Base-by-base conservation (phyloP, 1,139 yeast genomes). In the Candida pseudoviswanathii region DNA sequence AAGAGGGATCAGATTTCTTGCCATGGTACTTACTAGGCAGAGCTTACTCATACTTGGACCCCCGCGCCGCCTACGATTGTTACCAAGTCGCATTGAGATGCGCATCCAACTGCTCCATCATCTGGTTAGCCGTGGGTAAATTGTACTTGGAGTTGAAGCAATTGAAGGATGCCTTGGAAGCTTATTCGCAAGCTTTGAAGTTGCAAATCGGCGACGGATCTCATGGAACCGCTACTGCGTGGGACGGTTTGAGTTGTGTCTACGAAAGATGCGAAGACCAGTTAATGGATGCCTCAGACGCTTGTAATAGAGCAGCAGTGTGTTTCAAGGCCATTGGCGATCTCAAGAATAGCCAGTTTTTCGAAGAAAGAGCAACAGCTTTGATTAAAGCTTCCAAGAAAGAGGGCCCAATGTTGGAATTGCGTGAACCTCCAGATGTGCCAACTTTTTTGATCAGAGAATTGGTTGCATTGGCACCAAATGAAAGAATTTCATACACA, bases 111-210 rank as follows among this genome's bases (percentile, higher is more conserved):
- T 75, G 79, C 10, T 82, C 88, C 16, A 68, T 82, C 47, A 80
- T 86, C 6, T 84, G 89, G 90, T 64, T 85, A 38, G 83, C 86
- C 0, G 83, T 84, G 25, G 90, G 89, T 1, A 75, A 80, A 27
- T 66, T 85, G 45, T 84, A 84, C 59, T 64, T 84, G 51, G 78
- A 77, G 54, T 68, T 83, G 57, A 79, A 80, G 47, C 89, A 84
- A 62, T 64, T 84, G 27, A 80, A 84, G 3, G 89, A 84, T 58
- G 84, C 89, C 0, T 66, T 84, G 46, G 84, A 86, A 5, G 89
- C 89, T 2, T 85, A 82, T 60, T 79, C 86, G 1, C 87, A 84
- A 61, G 88, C 87, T 1, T 73, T 82, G 34, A 67, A 83, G 43
- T 63, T 81, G 26, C 80, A 78, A 56, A 70, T 72, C 47, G 83